Percentiles rank a stretch among this genome's conserved stretches.
These are phyloP conservation scores for Dimocarpus longan DNA, from an alignment of 345 rosid genomes.

Conservation along the genomic window DNA sequence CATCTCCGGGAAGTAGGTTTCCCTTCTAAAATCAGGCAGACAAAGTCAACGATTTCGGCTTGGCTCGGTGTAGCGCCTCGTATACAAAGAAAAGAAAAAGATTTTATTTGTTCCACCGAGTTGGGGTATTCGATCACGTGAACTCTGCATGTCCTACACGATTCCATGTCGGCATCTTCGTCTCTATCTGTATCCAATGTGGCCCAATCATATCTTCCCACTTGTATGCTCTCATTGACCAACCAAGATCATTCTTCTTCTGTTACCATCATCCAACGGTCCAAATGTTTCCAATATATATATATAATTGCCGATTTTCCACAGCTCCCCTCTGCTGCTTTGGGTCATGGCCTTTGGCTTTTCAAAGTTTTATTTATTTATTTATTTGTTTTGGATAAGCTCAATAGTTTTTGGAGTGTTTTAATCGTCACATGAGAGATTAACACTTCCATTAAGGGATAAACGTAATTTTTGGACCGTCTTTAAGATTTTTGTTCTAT, in stretches of 20 bases:
- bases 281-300: too few species aligned
- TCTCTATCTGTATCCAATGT: neutral
- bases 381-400: neutral
- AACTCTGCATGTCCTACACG: constrained; percentile 24
- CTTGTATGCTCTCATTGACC: neutral
- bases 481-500: neutral
- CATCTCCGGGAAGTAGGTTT: neutral
- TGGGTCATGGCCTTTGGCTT: too few species aligned
- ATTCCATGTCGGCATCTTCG: constrained; percentile 21
- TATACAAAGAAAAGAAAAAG: neutral
- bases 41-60: neutral
- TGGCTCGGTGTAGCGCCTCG: neutral
- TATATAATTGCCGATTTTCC: too few species aligned
- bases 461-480: too few species aligned
- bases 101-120: constrained; percentile 29
- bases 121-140: constrained; percentile 36
- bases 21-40: neutral
- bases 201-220: constrained; percentile 3
- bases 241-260: neutral
- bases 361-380: too few species aligned
- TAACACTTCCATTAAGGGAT: too few species aligned
- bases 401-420: neutral
- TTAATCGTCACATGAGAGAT: too few species aligned
- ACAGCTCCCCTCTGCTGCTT: too few species aligned
- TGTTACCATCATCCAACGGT: too few species aligned